phyloP scores from a whole-genome alignment of 768 basidiomycete species.

The Termitomyces sp. region DNA sequence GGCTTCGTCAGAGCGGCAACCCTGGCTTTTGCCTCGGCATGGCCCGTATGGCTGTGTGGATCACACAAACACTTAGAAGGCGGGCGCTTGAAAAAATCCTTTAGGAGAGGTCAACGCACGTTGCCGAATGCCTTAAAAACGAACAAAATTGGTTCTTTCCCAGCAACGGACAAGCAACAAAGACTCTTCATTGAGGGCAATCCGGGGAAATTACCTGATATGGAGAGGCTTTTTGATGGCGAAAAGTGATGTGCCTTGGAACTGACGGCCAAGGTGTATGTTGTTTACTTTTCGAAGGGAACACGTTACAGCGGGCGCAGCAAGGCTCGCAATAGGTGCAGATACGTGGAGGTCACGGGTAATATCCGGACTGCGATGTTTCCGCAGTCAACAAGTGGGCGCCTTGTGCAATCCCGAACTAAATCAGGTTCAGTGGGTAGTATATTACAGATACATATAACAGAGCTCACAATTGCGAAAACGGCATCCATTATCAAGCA shows the following conservation, averaged over 20 bases:
- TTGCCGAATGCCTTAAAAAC: not conserved
- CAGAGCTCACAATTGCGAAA: not conserved
- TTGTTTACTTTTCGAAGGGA: not conserved
- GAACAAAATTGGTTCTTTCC: not conserved
- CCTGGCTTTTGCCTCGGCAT: conserved; percentile 6
- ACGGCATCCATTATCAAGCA: not conserved
- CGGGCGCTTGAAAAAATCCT: not conserved
- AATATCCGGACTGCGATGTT: not conserved
- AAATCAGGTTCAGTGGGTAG: not conserved
- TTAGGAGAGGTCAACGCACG: not conserved
- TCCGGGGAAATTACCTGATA: not conserved
- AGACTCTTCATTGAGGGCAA: not conserved
- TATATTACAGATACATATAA: no score
- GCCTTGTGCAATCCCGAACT: not conserved
- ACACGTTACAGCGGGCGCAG: conserved; percentile 11
- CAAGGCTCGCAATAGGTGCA: not conserved
- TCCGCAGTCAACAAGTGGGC: not conserved
- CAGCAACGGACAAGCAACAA: not conserved
- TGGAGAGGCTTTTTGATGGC: conserved; percentile 2
- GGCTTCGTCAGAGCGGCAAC: conserved; percentile 6
- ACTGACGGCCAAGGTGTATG: not conserved
- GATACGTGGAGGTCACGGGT: not conserved
- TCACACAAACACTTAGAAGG: conserved; percentile 3
- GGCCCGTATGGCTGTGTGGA: conserved; percentile 4
- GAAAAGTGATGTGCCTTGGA: conserved; percentile 3